Evolutionary conservation across 108 stramenopile species (phyloP).

Genomic region (Schizochytrium sp.): DNA sequence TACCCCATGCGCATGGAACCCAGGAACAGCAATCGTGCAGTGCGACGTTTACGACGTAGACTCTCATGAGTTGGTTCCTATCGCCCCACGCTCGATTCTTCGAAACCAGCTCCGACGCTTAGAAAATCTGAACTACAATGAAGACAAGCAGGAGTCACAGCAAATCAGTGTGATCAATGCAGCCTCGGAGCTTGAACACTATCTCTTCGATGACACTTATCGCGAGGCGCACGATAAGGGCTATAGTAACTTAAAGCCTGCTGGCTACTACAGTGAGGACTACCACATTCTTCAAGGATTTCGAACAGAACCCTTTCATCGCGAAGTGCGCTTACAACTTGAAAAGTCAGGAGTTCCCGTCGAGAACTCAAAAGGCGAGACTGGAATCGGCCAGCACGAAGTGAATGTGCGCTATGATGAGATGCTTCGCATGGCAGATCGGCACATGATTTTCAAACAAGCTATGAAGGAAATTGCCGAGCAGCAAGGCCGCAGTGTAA

Average conservation of each 20-base stretch:
- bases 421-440: conserved; percentile 39
- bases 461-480: conserved; percentile 50
- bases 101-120: conserved; percentile 24
- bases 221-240: conserved; percentile 49
- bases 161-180: conserved; percentile 26
- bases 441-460: conserved; percentile 57
- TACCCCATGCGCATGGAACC: conserved; percentile 5
- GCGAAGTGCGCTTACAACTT: neutral
- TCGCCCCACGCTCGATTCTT: conserved; percentile 58
- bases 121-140: neutral
- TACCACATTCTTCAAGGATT: conserved; percentile 59
- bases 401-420: conserved; percentile 51
- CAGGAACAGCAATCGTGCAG: conserved; percentile 42
- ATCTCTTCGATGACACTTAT: conserved; percentile 16
- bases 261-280: conserved; percentile 53
- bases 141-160: neutral
- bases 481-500: neutral
- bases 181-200: conserved; percentile 59
- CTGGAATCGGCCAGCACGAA: conserved; percentile 55
- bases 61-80: conserved; percentile 6
- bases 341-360: neutral
- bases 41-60: conserved; percentile 41
- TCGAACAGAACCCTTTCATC: conserved; percentile 40
- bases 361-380: conserved; percentile 60
- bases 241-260: conserved; percentile 22